These are phyloP conservation scores for Trichomonas tenax DNA, from an alignment of 208 protist genomes.

Conservation along the genomic window DNA sequence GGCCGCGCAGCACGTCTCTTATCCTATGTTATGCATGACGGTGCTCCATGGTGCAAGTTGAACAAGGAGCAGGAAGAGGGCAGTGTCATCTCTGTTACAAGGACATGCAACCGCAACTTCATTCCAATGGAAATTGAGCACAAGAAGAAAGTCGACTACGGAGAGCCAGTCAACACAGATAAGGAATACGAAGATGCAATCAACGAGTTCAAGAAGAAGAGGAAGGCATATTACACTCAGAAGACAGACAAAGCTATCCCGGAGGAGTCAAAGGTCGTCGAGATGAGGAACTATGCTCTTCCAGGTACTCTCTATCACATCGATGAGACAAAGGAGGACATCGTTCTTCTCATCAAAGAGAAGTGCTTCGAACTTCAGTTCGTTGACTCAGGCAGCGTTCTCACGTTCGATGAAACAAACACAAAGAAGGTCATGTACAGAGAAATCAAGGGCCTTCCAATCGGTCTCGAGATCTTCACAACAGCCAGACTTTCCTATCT, in stretches of 20 bases:
- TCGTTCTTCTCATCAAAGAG: not conserved
- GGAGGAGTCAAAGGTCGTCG: not conserved
- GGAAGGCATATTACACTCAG: not conserved
- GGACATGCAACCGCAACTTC: not conserved
- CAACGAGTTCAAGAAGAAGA: not conserved
- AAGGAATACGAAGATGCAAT: not conserved
- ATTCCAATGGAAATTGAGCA: not conserved
- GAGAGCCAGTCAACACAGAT: not conserved
- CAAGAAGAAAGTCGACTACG: not conserved
- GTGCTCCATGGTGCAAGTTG: not conserved
- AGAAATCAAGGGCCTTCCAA: not conserved
- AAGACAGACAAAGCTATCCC: not conserved
- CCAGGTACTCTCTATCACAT: not conserved
- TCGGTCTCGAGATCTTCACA: not conserved
- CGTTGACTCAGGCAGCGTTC: not conserved
- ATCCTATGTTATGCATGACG: not conserved
- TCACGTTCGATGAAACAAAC: not conserved
- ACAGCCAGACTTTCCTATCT: not conserved
- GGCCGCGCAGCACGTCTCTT: not conserved
- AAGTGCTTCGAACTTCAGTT: not conserved
- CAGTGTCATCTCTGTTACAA: not conserved
- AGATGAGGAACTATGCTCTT: not conserved
- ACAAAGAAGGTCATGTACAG: not conserved
- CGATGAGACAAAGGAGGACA: not conserved
- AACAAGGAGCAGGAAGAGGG: not conserved